A percentile compares a stretch with the other conserved stretches of the same genome.
Conservation (phyloP, 257 asterid genomes). For the Avicennia marina region DNA sequence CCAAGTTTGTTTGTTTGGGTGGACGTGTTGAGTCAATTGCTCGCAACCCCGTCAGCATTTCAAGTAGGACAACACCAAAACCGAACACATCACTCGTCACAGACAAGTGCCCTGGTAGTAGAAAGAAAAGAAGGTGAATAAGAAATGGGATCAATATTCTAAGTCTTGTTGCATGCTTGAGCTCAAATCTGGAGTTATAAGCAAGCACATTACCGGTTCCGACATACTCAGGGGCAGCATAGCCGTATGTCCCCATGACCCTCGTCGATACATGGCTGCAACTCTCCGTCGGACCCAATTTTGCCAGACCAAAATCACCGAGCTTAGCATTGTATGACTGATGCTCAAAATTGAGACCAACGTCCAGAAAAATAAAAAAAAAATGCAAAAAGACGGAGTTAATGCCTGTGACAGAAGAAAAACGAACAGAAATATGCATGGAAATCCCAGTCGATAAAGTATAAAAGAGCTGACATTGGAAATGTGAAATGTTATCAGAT, state of each 20-base stretch:
- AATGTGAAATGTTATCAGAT: background rate
- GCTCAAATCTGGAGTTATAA: background rate
- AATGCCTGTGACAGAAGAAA: no score
- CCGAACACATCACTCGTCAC: slow-evolving; percentile 25
- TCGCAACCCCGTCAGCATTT: slow-evolving; percentile 21
- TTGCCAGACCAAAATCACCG: slow-evolving; percentile 23
- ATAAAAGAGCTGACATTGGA: no score
- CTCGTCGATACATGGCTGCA: slow-evolving; percentile 14
- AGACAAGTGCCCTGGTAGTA: slow-evolving; percentile 17
- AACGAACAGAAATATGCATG: background rate
- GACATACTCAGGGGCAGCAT: slow-evolving; percentile 25
- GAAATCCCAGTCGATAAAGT: no score
- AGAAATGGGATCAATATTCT: background rate
- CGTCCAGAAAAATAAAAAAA: no score
- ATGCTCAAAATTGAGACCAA: background rate
- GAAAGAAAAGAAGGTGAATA: background rate
- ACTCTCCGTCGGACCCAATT: slow-evolving; percentile 17
- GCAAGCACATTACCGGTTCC: slow-evolving; percentile 11
- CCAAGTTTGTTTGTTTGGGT: background rate
- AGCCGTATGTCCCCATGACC: slow-evolving; percentile 23
- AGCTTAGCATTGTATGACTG: slow-evolving; percentile 26
- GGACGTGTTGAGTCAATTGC: slow-evolving; percentile 14
- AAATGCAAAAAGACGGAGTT: no score
- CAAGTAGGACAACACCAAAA: slow-evolving; percentile 21
- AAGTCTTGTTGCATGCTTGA: no score